Evolutionary conservation across 768 basidiomycete species (phyloP).

Genomic region (Fomitopsis pulvina): DNA sequence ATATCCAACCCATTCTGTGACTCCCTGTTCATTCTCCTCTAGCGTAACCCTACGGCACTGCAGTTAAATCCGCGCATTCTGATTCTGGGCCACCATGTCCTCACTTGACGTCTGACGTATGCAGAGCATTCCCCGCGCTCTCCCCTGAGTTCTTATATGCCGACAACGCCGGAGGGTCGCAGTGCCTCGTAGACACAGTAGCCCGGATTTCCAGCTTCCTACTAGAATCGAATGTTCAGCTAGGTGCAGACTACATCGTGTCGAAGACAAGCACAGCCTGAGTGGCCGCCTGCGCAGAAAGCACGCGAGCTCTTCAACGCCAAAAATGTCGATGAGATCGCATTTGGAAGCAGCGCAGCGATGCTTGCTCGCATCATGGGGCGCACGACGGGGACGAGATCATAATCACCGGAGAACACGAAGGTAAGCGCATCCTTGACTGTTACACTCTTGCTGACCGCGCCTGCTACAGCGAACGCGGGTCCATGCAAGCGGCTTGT

Average conservation of each 20-base stretch:
- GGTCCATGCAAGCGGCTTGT: slow-evolving; percentile 78
- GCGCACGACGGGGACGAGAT: slow-evolving; percentile 63
- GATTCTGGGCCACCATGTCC: not conserved
- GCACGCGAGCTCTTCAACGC: slow-evolving; percentile 62
- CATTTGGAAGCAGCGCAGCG: slow-evolving; percentile 62
- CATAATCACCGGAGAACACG: slow-evolving; percentile 74
- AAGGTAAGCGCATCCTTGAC: slow-evolving; percentile 39
- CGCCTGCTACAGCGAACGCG: slow-evolving; percentile 48
- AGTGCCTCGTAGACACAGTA: slow-evolving; percentile 46
- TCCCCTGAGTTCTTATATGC: slow-evolving; percentile 56
- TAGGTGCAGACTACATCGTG: slow-evolving; percentile 63
- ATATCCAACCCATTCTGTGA: too few relatives aligned
- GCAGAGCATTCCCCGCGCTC: slow-evolving; percentile 59
- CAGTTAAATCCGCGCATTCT: too few relatives aligned
- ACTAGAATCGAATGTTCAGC: slow-evolving; percentile 64
- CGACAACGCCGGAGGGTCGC: slow-evolving; percentile 77
- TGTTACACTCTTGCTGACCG: not conserved
- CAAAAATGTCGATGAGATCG: slow-evolving; percentile 52
- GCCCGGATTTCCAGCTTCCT: slow-evolving; percentile 64
- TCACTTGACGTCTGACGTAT: slow-evolving; percentile 36
- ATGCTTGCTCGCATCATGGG: slow-evolving; percentile 59
- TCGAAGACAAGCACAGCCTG: slow-evolving; percentile 48
- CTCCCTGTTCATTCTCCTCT: too few relatives aligned
- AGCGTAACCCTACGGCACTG: too few relatives aligned
- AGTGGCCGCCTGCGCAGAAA: slow-evolving; percentile 38